Evolutionary conservation across 2,329 filamentous ascomycete species (phyloP).

Genomic region (Furcasterigmium furcatum): DNA sequence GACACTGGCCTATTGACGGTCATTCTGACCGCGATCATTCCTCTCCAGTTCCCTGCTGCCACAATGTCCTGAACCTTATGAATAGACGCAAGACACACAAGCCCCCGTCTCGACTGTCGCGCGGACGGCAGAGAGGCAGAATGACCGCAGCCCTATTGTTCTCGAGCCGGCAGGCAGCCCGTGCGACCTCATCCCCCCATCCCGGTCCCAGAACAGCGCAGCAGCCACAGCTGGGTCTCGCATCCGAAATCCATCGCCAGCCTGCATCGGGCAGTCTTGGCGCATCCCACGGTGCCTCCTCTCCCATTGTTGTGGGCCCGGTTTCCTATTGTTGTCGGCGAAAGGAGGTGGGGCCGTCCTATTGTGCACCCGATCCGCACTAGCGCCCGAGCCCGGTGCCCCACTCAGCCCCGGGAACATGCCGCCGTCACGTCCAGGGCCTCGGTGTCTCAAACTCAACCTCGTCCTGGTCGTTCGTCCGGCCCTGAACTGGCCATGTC

Average conservation of each 20-base stretch:
- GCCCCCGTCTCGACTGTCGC: not conserved
- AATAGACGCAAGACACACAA: not conserved
- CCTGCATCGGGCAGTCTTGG: not conserved
- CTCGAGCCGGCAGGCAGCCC: not conserved
- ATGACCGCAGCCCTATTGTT: not conserved
- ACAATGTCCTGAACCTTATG: no score
- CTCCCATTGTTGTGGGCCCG: constrained; percentile 4
- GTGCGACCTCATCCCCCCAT: not conserved
- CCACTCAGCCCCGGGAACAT: not conserved
- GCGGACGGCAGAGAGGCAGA: not conserved
- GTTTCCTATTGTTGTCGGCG: constrained; percentile 10
- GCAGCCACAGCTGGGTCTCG: no score
- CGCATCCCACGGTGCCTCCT: not conserved
- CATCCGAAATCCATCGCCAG: not conserved
- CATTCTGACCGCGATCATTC: no score
- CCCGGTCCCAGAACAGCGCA: no score
- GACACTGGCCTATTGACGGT: no score
- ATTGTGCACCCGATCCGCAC: constrained; percentile 2
- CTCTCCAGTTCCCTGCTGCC: no score
- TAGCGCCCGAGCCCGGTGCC: not conserved
- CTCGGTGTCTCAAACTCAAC: not conserved
- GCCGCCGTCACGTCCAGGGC: not conserved
- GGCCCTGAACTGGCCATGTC: no score
- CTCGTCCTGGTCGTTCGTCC: no score
- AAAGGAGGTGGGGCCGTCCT: not conserved